phyloP scores from a whole-genome alignment of 2,329 filamentous ascomycete species.

The Fusarium pseudoanthophilum region DNA sequence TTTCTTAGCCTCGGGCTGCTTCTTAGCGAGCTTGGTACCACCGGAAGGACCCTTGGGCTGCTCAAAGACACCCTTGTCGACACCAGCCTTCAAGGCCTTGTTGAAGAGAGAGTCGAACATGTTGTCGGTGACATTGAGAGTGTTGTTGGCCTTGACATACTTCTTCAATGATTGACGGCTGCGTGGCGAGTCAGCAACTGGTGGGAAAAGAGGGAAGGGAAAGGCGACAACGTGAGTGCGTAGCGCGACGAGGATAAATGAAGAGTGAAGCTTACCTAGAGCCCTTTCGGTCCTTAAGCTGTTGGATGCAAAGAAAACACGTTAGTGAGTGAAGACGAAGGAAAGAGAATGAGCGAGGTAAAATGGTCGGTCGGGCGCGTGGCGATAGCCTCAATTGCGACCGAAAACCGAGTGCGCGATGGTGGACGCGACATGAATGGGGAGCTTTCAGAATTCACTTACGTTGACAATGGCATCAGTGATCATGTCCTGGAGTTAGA shows the following conservation, averaged over 20 bases:
- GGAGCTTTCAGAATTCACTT: slow-evolving; percentile 50
- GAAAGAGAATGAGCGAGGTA: slow-evolving; percentile 24
- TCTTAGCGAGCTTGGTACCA: slow-evolving; percentile 92
- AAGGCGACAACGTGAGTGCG: slow-evolving; percentile 8
- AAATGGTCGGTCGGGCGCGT: slow-evolving; percentile 21
- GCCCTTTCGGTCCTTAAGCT: slow-evolving; percentile 73
- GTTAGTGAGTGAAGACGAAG: slow-evolving; percentile 55
- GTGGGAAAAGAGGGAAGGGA: neutral
- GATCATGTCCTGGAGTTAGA: slow-evolving; percentile 66
- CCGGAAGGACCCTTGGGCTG: slow-evolving; percentile 94
- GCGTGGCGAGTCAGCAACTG: slow-evolving; percentile 25
- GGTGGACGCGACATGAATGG: slow-evolving; percentile 52
- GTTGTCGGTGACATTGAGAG: slow-evolving; percentile 58
- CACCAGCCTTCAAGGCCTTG: slow-evolving; percentile 82
- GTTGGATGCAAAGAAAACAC: slow-evolving; percentile 44
- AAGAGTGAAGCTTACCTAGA: slow-evolving; percentile 52
- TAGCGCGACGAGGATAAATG: slow-evolving; percentile 15
- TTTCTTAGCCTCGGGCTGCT: slow-evolving; percentile 61
- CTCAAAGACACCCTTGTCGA: slow-evolving; percentile 86
- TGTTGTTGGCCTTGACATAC: slow-evolving; percentile 68
- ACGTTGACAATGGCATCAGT: slow-evolving; percentile 70
- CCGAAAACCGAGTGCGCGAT: slow-evolving; percentile 39
- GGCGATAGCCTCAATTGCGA: slow-evolving; percentile 40
- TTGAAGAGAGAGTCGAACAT: slow-evolving; percentile 83
- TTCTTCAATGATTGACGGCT: slow-evolving; percentile 72